Base-by-base conservation (phyloP, 2,329 filamentous ascomycete species). In the Epichloe gansuensis region DNA sequence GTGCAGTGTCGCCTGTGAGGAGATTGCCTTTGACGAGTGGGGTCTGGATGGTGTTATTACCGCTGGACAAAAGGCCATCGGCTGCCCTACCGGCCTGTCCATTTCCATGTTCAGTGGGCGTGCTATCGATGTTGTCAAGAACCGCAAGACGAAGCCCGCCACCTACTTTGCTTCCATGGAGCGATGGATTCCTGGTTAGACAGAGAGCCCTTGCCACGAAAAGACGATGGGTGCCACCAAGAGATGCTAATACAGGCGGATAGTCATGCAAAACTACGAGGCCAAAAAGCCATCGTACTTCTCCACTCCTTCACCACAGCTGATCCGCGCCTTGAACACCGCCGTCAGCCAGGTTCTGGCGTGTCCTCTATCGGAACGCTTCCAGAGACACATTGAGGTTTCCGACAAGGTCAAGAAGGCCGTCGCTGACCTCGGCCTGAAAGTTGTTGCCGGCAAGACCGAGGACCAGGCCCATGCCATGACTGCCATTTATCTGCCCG, bases 211-310 rank as follows among this genome's bases (percentile, higher is more conserved):
- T 31, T 2, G 9, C 31, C 31, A 0, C 31, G 4, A 31, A 8
- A 31, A 31, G 31, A 31, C 4, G 31, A 31, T 4, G 31, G 31
- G 31, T 31, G 31, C 9, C 31, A 31, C 31, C 31, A 28, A 31
- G 4, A 15, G 41, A 11, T 11, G 42, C 54, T 57, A 44, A 56
- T 42, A 42, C 21, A 11, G 15, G 13, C 28, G n/a, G 15, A 25
- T 28, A 88, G 86, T 98, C 70, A 97, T 98, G 91, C 83, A 93
- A 74, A 97, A 96, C 74, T 98, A 98, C 71, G 93, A 98, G 74
- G 88, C 89, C 58, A 89, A 91, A 76, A 98, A 97, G 75, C 82
- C 93, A 39, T 95, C 90, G 2, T 98, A 98, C 76, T 98, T 98
- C 65, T 93, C 93, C 39, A 98, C 93, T 1, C 93, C 93, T 1